Evolutionary conservation across 2,329 filamentous ascomycete genomes (phyloP).

Genomic region (Fusarium sp.): DNA sequence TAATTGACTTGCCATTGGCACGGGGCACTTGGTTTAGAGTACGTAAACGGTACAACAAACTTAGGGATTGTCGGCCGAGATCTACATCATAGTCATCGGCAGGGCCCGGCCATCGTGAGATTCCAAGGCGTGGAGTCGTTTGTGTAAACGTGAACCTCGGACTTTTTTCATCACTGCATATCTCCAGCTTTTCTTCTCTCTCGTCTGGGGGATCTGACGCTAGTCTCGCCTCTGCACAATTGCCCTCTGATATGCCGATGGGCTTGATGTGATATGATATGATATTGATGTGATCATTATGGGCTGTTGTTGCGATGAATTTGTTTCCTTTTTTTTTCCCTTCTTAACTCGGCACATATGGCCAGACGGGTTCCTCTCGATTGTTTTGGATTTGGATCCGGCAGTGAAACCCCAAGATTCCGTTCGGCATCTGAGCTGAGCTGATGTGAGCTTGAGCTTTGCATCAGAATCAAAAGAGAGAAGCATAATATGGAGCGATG

Average conservation of each 20-base stretch:
- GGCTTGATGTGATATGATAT: no score
- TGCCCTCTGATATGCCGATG: conserved; percentile 29
- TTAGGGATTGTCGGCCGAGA: conserved; percentile 36
- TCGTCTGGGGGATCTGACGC: conserved; percentile 21
- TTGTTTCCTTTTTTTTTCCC: neutral
- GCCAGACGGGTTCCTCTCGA: conserved; percentile 10
- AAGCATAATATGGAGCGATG: conserved; percentile 28
- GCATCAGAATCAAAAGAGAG: conserved; percentile 19
- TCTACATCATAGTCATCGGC: conserved; percentile 47
- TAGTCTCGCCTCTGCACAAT: conserved; percentile 14
- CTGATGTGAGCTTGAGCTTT: conserved; percentile 11
- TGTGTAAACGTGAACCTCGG: neutral
- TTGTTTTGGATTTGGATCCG: conserved; percentile 32
- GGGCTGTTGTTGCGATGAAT: conserved; percentile 11
- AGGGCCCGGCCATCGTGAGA: conserved; percentile 39
- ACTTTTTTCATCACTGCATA: conserved; percentile 1
- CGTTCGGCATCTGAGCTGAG: conserved; percentile 19
- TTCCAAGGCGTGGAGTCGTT: conserved; percentile 7
- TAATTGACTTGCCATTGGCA: conserved; percentile 1
- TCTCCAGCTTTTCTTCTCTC: conserved; percentile 19
- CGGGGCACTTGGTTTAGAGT: no score
- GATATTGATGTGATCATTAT: neutral
- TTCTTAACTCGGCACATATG: no score
- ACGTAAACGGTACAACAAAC: no score
- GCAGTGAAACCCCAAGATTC: conserved; percentile 40